Evolutionary conservation across 768 basidiomycete species (phyloP).

Genomic region (Suillus bovinus): DNA sequence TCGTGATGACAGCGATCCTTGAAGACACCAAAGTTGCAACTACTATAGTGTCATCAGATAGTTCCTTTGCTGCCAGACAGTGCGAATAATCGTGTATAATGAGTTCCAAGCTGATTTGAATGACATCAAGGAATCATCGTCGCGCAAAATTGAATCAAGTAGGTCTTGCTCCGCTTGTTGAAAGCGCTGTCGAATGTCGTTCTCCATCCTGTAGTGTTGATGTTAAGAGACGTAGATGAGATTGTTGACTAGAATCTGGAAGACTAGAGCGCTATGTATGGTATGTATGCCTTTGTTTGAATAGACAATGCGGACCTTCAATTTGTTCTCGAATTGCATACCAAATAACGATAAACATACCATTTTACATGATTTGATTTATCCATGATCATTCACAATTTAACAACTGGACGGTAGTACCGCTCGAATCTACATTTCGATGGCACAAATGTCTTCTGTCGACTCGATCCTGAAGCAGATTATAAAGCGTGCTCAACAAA

Average conservation of each 20-base stretch:
- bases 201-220: not conserved
- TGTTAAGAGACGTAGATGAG: not conserved
- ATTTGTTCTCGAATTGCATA: not conserved
- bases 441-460: not conserved
- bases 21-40: not conserved
- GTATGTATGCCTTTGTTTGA: constrained; percentile 1
- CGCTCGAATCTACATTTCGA: too few relatives aligned
- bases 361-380: too few relatives aligned
- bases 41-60: not conserved
- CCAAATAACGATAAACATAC: not conserved
- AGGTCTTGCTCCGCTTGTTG: not conserved
- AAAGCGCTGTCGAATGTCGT: constrained; percentile 7
- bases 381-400: too few relatives aligned
- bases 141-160: not conserved
- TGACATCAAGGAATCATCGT: not conserved
- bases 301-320: constrained; percentile 12
- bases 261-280: too few relatives aligned
- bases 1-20: rapidly evolving
- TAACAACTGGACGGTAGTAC: too few relatives aligned
- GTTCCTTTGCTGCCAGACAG: not conserved
- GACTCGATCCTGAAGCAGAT: not conserved
- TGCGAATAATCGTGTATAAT: not conserved
- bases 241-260: not conserved
- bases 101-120: not conserved
- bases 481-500: rapidly evolving